A percentile compares a stretch with the other conserved stretches of the same genome.
These are phyloP conservation scores for Gyromitra esculenta DNA, from an alignment of 2,329 filamentous ascomycete species.

Conservation along the genomic window DNA sequence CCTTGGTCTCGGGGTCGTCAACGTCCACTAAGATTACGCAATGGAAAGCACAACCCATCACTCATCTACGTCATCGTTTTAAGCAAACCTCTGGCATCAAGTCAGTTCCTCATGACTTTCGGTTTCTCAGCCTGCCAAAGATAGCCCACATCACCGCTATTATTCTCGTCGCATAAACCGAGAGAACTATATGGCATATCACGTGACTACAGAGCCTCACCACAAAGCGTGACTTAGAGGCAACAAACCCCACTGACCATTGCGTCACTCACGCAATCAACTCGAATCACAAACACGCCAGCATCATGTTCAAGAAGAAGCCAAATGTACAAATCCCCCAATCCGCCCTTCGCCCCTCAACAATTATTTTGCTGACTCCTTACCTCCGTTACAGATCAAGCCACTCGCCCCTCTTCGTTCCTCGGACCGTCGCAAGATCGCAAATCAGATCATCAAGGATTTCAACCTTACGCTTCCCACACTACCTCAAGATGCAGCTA, in stretches of 20 bases:
- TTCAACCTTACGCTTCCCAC: constrained; percentile 61
- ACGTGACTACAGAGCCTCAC: constrained; percentile 26
- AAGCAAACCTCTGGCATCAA: background rate
- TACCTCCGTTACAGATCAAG: constrained; percentile 66
- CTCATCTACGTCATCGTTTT: constrained; percentile 16
- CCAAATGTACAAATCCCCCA: constrained; percentile 63
- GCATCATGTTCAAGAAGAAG: constrained; percentile 72
- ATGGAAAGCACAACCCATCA: constrained; percentile 29
- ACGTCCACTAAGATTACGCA: constrained; percentile 23
- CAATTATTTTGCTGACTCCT: constrained; percentile 19
- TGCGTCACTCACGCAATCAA: constrained; percentile 7
- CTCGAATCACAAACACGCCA: background rate
- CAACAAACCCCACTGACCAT: constrained; percentile 13
- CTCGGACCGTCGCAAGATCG: constrained; percentile 73
- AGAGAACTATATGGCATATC: background rate
- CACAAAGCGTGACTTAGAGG: background rate
- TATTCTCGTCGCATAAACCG: background rate
- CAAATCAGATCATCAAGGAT: constrained; percentile 73
- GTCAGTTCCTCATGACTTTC: background rate
- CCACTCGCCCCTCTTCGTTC: constrained; percentile 72
- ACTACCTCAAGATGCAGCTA: constrained; percentile 55
- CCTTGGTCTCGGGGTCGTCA: constrained; percentile 1
- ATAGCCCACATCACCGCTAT: background rate
- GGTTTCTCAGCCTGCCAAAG: background rate
- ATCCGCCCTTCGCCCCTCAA: background rate